Base-by-base conservation (phyloP, 2,329 filamentous ascomycete species). In the Penicillium brevicompactum region DNA sequence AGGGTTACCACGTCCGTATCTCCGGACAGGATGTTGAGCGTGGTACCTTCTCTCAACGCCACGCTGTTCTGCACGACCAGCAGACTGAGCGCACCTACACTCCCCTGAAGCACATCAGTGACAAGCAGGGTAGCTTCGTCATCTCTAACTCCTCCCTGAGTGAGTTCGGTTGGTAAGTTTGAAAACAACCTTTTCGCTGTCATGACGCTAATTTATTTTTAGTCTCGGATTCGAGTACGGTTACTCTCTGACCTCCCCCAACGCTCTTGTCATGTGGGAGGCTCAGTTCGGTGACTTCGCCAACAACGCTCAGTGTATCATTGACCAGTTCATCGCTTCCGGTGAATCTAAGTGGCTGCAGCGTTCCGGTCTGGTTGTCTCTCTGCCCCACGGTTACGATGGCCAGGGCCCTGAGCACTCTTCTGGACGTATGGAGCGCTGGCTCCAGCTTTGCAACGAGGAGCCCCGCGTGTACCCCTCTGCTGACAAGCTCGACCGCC, bases 221-320 rank as follows among this genome's bases (percentile, higher is more conserved):
- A 89, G 86, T 58, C 90, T 99, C 59, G 94, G 94, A 51, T 99
- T 99, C 74, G 94, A 99, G 78, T 99, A 99, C 70, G 94, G 94
- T 58, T 99, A 99, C 82, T 99, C 94, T 3, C 81, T 99, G 58
- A 96, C 92, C 27, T 97, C 94, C 30, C 94, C 94, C 55, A 96
- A 97, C 73, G 93, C 94, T 37, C 86, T 99, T 24, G 93, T 99
- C 67, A 96, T 99, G 87, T 99, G 94, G 94, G 94, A 99, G 80
- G 94, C 94, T 37, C 94, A 99, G 78, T 99, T 99, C 70, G 94
- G 94, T 82, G 94, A 99, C 78, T 99, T 99, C 70, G 94, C 94
- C 83, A 99, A 99, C 84, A 99, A 97, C 71, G 93, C 94, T 42
- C 94, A 99, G 79, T 96, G 92, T 75, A 95, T 99, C 77, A 95